phyloP scores from a whole-genome alignment of 768 basidiomycete species.

The Boletus tylopilopsis region DNA sequence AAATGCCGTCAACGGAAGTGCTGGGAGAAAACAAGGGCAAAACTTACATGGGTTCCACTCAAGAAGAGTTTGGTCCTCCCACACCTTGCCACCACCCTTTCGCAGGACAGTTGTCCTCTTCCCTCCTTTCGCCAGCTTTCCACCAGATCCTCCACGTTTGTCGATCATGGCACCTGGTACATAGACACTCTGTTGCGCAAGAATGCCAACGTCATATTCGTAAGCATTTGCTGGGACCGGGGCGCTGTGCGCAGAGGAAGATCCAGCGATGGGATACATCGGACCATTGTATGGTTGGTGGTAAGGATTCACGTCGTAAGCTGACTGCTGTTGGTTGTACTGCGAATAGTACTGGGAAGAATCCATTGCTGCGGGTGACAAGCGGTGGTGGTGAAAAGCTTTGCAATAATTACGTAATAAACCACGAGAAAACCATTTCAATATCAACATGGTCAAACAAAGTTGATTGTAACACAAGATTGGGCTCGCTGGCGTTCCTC shows the following conservation, averaged over 20 bases:
- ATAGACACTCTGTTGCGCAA: constrained; percentile 89
- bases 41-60: constrained; percentile 96
- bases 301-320: constrained; percentile 70
- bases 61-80: constrained; percentile 96
- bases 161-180: constrained; percentile 90
- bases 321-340: constrained; percentile 50
- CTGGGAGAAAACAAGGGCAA: background rate
- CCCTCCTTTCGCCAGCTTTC: constrained; percentile 83
- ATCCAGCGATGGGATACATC: constrained; percentile 61
- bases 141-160: constrained; percentile 80
- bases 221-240: constrained; percentile 88
- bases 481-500: constrained; percentile 26
- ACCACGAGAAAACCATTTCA: background rate
- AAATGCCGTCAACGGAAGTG: constrained; percentile 4
- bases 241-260: constrained; percentile 64
- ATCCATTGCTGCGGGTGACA: constrained; percentile 23
- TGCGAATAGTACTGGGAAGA: constrained; percentile 43
- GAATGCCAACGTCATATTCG: constrained; percentile 88
- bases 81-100: constrained; percentile 94
- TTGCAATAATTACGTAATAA: constrained; percentile 16
- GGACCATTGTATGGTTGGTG: constrained; percentile 79
- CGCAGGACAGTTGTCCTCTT: constrained; percentile 92
- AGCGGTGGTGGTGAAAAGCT: background rate
- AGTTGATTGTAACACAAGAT: constrained; percentile 9
- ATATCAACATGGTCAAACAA: constrained; percentile 32